These are phyloP conservation scores for Funneliformis mosseae DNA, from an alignment of 192 early-diverging fungal species.

Conservation along the genomic window DNA sequence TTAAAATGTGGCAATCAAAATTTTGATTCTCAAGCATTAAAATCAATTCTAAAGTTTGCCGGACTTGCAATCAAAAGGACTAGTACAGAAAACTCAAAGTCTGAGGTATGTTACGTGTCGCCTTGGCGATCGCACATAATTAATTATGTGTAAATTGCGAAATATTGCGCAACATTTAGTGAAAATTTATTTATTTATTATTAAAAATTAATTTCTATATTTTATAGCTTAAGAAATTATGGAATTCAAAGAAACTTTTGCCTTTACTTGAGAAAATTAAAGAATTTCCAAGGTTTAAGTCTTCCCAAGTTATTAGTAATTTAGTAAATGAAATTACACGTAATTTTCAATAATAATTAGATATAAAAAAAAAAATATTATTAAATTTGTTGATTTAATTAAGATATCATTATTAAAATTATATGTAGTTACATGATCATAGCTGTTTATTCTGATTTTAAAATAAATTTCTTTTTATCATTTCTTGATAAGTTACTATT, in stretches of 20 bases:
- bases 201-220: neutral
- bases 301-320: neutral
- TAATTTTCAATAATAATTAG: neutral
- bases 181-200: neutral
- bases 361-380: no score
- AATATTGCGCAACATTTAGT: no score
- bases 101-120: neutral
- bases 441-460: no score
- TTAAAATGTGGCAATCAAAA: constrained; percentile 2
- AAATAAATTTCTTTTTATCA: no score
- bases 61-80: neutral
- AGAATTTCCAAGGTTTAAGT: constrained; percentile 12
- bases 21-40: constrained; percentile 14
- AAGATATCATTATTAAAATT: no score
- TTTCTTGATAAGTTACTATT: no score
- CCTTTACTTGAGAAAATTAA: constrained; percentile 1
- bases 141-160: no score
- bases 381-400: no score
- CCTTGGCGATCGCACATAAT: no score
- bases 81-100: neutral
- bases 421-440: no score
- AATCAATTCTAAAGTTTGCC: neutral
- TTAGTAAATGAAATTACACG: neutral
- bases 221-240: neutral
- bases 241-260: neutral